These are phyloP conservation scores for Wickerhamomyces bisporus DNA, from an alignment of 805 yeast genomes.

Conservation along the genomic window DNA sequence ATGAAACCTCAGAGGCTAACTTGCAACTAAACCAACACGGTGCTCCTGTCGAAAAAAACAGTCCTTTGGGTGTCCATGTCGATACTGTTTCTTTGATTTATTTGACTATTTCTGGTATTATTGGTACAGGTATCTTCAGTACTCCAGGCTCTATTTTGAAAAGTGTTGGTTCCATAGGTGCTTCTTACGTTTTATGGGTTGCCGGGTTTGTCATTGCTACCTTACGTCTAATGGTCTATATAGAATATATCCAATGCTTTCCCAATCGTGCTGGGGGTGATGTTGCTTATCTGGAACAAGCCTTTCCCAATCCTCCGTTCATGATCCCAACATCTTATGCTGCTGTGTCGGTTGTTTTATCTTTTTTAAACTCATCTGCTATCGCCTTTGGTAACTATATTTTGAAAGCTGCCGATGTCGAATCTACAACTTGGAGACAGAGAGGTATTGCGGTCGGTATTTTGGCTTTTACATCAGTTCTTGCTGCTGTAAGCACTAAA, in stretches of 20 bases:
- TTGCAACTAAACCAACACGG: constrained; percentile 23
- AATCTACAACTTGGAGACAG: constrained; percentile 40
- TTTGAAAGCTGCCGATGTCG: constrained; percentile 28
- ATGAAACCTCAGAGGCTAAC: background rate
- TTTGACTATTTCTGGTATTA: constrained; percentile 45
- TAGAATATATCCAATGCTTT: constrained; percentile 38
- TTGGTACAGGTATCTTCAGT: constrained; percentile 56
- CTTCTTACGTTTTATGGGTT: constrained; percentile 38
- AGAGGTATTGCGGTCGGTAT: constrained; percentile 38
- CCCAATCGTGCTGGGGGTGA: constrained; percentile 33
- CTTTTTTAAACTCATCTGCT: constrained; percentile 32
- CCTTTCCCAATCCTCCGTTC: constrained; percentile 30
- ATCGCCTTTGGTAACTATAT: constrained; percentile 33
- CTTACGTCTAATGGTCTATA: constrained; percentile 32
- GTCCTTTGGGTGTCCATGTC: constrained; percentile 36
- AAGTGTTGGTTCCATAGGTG: constrained; percentile 40
- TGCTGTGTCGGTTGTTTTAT: constrained; percentile 33
- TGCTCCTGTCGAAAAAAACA: constrained; percentile 36
- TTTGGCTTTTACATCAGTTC: constrained; percentile 31
- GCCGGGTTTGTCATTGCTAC: constrained; percentile 35
- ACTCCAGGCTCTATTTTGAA: constrained; percentile 43
- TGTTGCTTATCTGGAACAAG: constrained; percentile 35
- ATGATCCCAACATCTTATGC: constrained; percentile 34
- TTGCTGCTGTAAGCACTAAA: constrained; percentile 25
- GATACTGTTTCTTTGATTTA: constrained; percentile 51